A percentile compares a stretch with the other conserved stretches of the same genome.
Conservation (phyloP, 129 eudicot genomes). For the Chrysanthemum lavandulifolium region DNA sequence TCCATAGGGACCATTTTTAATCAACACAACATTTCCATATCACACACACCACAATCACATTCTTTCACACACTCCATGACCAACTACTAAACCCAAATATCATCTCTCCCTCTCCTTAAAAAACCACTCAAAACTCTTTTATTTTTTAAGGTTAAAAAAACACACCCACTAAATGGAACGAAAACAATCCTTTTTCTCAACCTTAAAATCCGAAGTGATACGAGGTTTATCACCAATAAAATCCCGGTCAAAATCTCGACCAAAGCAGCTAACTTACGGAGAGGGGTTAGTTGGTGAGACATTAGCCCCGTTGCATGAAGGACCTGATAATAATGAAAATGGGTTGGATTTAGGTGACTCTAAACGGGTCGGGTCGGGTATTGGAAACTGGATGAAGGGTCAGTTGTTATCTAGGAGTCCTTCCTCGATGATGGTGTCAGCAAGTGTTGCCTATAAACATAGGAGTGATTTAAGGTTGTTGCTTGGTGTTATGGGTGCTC, state of each 20-base stretch:
- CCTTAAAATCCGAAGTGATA: conserved; percentile 74
- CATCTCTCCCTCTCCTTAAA: conserved; percentile 16
- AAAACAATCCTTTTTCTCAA: conserved; percentile 72
- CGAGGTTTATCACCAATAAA: conserved; percentile 75
- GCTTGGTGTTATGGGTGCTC: conserved; percentile 96
- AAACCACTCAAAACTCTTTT: neutral
- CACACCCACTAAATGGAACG: conserved; percentile 40
- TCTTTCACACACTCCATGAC: conserved; percentile 6
- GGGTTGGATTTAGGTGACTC: conserved; percentile 60
- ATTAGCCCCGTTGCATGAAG: conserved; percentile 65
- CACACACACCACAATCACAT: too few relatives aligned
- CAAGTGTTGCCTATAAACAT: conserved; percentile 41
- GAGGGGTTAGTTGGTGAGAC: conserved; percentile 71
- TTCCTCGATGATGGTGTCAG: conserved; percentile 43
- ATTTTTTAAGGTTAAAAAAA: neutral
- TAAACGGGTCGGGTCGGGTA: conserved; percentile 66
- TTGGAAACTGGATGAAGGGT: conserved; percentile 74
- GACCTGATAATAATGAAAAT: conserved; percentile 66
- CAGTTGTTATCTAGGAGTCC: conserved; percentile 73
- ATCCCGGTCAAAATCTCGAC: conserved; percentile 64
- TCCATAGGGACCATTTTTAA: conserved; percentile 12
- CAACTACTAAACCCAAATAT: neutral
- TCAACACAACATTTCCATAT: too few relatives aligned
- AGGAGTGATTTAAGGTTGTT: conserved; percentile 79
- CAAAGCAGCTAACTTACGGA: conserved; percentile 28